These are phyloP conservation scores for Iberis pinnata DNA, from an alignment of 345 rosid species.

Conservation along the genomic window DNA sequence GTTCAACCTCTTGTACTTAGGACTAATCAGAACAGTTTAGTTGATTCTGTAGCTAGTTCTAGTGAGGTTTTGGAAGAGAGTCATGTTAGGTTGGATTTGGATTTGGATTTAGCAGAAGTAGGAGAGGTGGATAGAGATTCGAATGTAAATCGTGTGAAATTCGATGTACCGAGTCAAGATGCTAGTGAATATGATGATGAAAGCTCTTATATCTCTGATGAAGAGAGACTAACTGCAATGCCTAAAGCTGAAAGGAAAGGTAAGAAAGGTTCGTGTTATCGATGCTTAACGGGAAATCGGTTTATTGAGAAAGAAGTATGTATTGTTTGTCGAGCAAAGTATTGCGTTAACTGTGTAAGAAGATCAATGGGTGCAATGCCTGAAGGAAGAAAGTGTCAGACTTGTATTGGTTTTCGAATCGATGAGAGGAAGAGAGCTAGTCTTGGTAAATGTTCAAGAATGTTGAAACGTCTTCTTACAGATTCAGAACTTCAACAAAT, in stretches of 20 bases:
- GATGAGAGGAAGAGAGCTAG: constrained; percentile 48
- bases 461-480: constrained; percentile 50
- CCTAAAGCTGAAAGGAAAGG: constrained; percentile 50
- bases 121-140: constrained; percentile 4
- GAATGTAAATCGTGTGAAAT: constrained; percentile 42
- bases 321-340: constrained; percentile 80
- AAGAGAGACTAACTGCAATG: constrained; percentile 29
- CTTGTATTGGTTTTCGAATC: constrained; percentile 68
- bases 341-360: constrained; percentile 56
- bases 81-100: constrained; percentile 24
- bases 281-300: constrained; percentile 55
- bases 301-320: constrained; percentile 70
- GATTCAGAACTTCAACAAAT: constrained; percentile 43
- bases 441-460: constrained; percentile 54
- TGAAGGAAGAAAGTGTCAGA: constrained; percentile 79
- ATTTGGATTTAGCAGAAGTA: constrained; percentile 18
- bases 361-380: constrained; percentile 90
- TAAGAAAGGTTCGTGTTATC: constrained; percentile 71
- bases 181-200: constrained; percentile 28
- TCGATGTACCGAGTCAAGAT: constrained; percentile 42
- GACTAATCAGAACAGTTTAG: constrained; percentile 16
- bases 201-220: constrained; percentile 34
- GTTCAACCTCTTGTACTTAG: constrained; percentile 42
- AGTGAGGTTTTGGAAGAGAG: constrained; percentile 16
- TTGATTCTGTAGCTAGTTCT: constrained; percentile 12